Percentiles rank a stretch among this genome's conserved stretches.
phyloP scores from a whole-genome alignment of 371 early-diverging fungal genomes.

The Rhizomucor miehei region DNA sequence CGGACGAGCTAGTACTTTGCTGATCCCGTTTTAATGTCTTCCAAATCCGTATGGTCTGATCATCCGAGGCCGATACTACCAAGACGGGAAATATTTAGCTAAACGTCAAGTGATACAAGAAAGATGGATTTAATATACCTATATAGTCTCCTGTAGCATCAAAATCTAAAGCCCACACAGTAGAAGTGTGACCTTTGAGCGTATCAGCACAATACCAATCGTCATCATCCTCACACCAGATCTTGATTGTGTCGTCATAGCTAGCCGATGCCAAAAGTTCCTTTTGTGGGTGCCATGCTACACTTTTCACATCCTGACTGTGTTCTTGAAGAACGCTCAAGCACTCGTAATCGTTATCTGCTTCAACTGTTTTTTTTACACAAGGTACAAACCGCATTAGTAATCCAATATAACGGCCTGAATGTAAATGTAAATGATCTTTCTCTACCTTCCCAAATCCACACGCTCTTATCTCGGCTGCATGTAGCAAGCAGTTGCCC shows the following conservation, averaged over 20 bases:
- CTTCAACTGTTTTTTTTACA: constrained; percentile 35
- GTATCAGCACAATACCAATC: constrained; percentile 94
- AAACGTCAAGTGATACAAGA: too few species aligned
- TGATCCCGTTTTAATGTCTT: constrained; percentile 46
- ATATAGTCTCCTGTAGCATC: constrained; percentile 70
- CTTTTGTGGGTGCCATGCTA: constrained; percentile 86
- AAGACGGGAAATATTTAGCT: too few species aligned
- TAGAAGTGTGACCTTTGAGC: constrained; percentile 82
- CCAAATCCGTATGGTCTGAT: constrained; percentile 86
- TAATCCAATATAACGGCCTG: too few species aligned
- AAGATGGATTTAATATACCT: constrained; percentile 27
- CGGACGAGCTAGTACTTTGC: constrained; percentile 43
- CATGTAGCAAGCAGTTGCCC: constrained; percentile 90
- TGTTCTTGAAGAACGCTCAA: constrained; percentile 94
- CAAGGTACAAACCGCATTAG: too few species aligned
- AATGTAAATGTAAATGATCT: not conserved
- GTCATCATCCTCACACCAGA: constrained; percentile 89
- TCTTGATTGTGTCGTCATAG: constrained; percentile 93
- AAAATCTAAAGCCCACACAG: constrained; percentile 95
- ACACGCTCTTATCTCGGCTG: constrained; percentile 93
- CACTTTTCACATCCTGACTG: constrained; percentile 94
- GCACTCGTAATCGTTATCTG: constrained; percentile 93
- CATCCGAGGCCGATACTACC: constrained; percentile 87
- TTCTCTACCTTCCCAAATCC: constrained; percentile 92
- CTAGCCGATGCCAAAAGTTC: constrained; percentile 89